Evolutionary conservation across 2,329 filamentous ascomycete species (phyloP).

Genomic region (Pseudocercospora macadamiae): DNA sequence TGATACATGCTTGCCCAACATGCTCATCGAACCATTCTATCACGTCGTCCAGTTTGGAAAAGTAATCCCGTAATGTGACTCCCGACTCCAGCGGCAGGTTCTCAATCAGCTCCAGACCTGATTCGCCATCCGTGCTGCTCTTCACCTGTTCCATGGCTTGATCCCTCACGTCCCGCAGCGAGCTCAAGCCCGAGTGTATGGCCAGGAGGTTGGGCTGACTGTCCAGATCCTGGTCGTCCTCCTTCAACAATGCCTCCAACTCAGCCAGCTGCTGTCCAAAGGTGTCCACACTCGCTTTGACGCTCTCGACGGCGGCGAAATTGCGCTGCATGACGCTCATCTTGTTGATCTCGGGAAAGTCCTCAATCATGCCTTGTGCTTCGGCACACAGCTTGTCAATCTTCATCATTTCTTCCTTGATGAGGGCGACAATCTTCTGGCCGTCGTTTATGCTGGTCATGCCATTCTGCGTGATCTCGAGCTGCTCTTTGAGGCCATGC

Average conservation of each 20-base stretch:
- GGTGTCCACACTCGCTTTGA: conserved; percentile 86
- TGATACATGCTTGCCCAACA: conserved; percentile 83
- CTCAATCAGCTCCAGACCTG: conserved; percentile 93
- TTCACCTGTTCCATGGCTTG: conserved; percentile 96
- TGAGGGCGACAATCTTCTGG: conserved; percentile 86
- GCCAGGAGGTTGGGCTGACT: conserved; percentile 89
- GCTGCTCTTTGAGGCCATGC: conserved; percentile 83
- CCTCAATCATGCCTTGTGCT: conserved; percentile 94
- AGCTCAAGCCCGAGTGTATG: conserved; percentile 89
- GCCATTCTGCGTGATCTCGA: conserved; percentile 90
- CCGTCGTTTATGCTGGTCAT: conserved; percentile 88
- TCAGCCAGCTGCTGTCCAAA: conserved; percentile 77
- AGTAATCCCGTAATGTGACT: conserved; percentile 85
- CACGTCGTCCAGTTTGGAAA: conserved; percentile 79
- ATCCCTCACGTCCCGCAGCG: conserved; percentile 90
- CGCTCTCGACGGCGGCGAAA: conserved; percentile 89
- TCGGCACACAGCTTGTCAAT: conserved; percentile 98
- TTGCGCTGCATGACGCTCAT: conserved; percentile 95
- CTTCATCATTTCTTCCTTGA: conserved; percentile 98
- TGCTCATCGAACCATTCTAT: conserved; percentile 97
- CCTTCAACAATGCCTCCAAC: conserved; percentile 75
- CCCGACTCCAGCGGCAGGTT: conserved; percentile 63
- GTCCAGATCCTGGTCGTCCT: conserved; percentile 84
- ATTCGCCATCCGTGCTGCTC: conserved; percentile 72
- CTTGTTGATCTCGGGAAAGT: conserved; percentile 90